Evolutionary conservation across 2,329 filamentous ascomycete genomes (phyloP).

Genomic region (Colletotrichum sp.): DNA sequence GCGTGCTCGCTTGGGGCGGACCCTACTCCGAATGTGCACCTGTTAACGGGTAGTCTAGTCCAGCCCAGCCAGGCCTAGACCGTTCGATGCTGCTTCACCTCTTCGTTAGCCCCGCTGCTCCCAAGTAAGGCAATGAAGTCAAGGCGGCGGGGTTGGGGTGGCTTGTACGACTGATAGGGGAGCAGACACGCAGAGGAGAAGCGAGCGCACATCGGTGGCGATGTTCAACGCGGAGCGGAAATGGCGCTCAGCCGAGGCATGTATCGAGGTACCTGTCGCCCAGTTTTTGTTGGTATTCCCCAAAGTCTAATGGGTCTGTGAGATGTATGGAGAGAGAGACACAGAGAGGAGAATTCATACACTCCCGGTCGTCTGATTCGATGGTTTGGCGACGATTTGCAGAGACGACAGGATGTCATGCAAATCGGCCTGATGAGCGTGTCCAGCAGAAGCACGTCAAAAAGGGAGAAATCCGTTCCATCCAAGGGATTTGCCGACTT

Average conservation of each 20-base stretch:
- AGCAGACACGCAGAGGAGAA: neutral
- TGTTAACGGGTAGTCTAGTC: accelerated
- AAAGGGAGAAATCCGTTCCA: neutral
- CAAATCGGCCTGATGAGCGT: neutral
- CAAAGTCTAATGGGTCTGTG: neutral
- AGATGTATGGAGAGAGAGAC: neutral
- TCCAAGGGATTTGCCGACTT: neutral
- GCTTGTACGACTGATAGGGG: neutral
- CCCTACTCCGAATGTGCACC: neutral
- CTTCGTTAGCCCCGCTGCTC: neutral
- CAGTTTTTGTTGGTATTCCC: neutral
- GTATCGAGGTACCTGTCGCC: accelerated
- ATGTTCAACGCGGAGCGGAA: neutral
- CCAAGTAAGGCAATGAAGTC: no score
- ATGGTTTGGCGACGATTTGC: neutral
- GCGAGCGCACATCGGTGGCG: neutral
- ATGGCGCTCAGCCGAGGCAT: neutral
- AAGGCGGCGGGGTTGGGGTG: neutral
- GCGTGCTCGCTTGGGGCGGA: neutral
- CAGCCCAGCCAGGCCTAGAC: neutral
- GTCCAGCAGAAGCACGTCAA: neutral
- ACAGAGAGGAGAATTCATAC: neutral
- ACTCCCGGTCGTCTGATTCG: no score
- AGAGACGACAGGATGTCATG: neutral
- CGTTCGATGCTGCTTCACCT: neutral